Evolutionary conservation across 2,329 filamentous ascomycete genomes (phyloP).

Genomic region (Lachnellula suecica): DNA sequence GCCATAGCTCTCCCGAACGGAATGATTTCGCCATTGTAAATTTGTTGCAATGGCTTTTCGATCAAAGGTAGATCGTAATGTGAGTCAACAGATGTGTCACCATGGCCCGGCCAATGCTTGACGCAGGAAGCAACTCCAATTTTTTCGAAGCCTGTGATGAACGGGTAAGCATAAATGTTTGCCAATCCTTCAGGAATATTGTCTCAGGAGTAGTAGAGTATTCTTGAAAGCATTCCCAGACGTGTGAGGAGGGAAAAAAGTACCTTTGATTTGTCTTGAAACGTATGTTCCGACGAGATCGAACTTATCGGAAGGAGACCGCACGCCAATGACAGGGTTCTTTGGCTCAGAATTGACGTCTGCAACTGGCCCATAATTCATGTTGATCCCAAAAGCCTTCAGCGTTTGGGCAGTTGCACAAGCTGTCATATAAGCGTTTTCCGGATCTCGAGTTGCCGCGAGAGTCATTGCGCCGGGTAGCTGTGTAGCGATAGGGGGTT

Average conservation of each 20-base stretch:
- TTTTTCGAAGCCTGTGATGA: slow-evolving; percentile 39
- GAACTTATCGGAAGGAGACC: slow-evolving; percentile 42
- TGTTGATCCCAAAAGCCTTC: slow-evolving; percentile 41
- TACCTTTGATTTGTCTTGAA: slow-evolving; percentile 35
- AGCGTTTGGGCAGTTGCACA: slow-evolving; percentile 39
- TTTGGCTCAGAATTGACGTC: slow-evolving; percentile 44
- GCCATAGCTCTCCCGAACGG: slow-evolving; percentile 42
- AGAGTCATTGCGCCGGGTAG: slow-evolving; percentile 44
- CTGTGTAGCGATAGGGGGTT: slow-evolving; percentile 38
- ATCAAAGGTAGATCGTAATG: slow-evolving; percentile 42
- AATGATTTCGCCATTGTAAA: slow-evolving; percentile 41
- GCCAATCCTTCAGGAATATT: too few relatives aligned
- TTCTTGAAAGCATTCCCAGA: too few relatives aligned
- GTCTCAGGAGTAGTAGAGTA: too few relatives aligned
- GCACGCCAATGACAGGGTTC: slow-evolving; percentile 43
- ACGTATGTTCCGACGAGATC: slow-evolving; percentile 41
- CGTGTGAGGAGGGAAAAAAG: too few relatives aligned
- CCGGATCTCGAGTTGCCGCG: slow-evolving; percentile 37
- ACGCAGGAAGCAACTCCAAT: slow-evolving; percentile 40
- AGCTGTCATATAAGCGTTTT: slow-evolving; percentile 35
- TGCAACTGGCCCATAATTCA: slow-evolving; percentile 45
- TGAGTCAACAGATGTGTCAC: slow-evolving; percentile 43
- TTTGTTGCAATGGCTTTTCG: slow-evolving; percentile 34
- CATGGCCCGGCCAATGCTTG: slow-evolving; percentile 46
- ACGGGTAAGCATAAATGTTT: too few relatives aligned